A percentile compares a stretch with the other conserved stretches of the same genome.
phyloP scores from a whole-genome alignment of 768 basidiomycete species.

The Tricholoma matsutake region DNA sequence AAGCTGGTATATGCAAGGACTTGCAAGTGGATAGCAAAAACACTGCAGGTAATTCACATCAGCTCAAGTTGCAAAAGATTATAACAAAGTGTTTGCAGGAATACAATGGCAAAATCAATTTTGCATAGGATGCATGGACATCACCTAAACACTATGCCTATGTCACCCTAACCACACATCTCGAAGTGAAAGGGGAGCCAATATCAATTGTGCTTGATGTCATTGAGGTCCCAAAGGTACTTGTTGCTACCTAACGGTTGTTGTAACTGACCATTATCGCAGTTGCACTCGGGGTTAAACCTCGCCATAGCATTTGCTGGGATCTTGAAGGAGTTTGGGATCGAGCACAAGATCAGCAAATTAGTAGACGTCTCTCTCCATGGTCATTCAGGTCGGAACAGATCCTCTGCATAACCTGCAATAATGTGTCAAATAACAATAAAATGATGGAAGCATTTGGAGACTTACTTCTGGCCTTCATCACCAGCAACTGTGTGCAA shows the following conservation, averaged over 20 bases:
- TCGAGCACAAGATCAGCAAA: not conserved
- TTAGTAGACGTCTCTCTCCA: constrained; percentile 1
- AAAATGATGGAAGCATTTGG: not conserved
- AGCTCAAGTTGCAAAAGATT: not conserved
- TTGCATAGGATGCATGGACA: not conserved
- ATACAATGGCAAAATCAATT: not conserved
- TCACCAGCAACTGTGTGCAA: not conserved
- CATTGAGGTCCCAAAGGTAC: not conserved
- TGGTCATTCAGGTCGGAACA: constrained; percentile 1
- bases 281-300: not conserved
- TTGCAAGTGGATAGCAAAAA: not conserved
- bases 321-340: not conserved
- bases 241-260: not conserved
- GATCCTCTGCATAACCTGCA: not conserved
- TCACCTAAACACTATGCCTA: not conserved
- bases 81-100: not conserved
- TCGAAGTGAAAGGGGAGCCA: not conserved
- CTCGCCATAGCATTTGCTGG: not conserved
- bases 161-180: not conserved
- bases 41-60: not conserved
- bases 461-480: not conserved
- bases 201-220: not conserved
- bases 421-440: not conserved
- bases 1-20: not conserved
- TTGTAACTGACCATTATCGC: not conserved